Percentiles rank a stretch among this genome's conserved stretches.
These are phyloP conservation scores for Picochlorum sp. DNA, from an alignment of 139 green algal species.

Conservation along the genomic window DNA sequence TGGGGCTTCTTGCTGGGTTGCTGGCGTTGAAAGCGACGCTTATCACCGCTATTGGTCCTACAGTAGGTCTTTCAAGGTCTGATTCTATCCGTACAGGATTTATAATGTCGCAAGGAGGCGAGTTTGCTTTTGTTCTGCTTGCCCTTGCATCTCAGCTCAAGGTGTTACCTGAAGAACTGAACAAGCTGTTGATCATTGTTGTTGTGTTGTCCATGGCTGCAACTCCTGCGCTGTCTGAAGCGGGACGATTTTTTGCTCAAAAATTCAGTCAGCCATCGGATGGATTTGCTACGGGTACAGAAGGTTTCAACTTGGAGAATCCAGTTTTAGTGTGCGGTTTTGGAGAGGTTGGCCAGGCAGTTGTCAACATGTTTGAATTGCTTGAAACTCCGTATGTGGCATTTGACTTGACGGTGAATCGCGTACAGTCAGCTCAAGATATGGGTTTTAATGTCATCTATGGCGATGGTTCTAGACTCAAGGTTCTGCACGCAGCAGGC, in stretches of 20 bases:
- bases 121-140: conserved; percentile 98
- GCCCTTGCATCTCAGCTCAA: conserved; percentile 66
- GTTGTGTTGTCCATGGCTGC: conserved; percentile 90
- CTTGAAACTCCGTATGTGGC: conserved; percentile 60
- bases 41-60: conserved; percentile 53
- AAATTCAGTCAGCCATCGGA: background rate
- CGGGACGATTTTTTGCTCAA: conserved; percentile 37
- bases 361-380: conserved; percentile 77
- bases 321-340: conserved; percentile 73
- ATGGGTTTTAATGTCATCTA: conserved; percentile 49
- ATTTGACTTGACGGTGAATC: conserved; percentile 64
- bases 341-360: conserved; percentile 62
- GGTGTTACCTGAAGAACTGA: conserved; percentile 72
- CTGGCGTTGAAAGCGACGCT: conserved; percentile 77
- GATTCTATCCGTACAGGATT: conserved; percentile 80
- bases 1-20: conserved; percentile 63
- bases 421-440: conserved; percentile 40
- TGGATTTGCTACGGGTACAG: background rate
- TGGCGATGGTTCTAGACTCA: conserved; percentile 55
- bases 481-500: conserved; percentile 68
- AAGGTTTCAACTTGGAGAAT: conserved; percentile 26
- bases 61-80: conserved; percentile 59
- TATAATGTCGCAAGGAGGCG: conserved; percentile 83
- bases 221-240: conserved; percentile 68
- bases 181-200: conserved; percentile 89